phyloP scores from a whole-genome alignment of 495 filamentous ascomycete species.

The Pyrenula massariospora region DNA sequence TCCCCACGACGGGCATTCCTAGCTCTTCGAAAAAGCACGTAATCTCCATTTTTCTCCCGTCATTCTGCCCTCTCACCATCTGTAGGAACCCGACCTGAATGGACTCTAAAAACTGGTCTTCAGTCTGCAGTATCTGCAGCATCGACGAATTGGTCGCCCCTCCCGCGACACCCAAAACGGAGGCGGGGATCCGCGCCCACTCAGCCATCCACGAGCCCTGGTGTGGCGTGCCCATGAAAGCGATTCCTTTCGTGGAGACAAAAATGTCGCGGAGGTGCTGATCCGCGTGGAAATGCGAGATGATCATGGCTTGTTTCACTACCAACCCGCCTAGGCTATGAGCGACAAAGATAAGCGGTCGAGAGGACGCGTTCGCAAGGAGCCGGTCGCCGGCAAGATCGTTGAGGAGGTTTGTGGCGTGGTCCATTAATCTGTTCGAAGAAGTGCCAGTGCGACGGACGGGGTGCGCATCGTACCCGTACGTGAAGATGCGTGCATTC shows the following conservation, averaged over 20 bases:
- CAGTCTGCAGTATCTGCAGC: constrained; percentile 7
- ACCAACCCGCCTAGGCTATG: constrained; percentile 15
- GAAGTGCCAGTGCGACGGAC: constrained; percentile 4
- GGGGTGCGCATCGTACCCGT: constrained; percentile 20
- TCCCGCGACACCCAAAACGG: constrained; percentile 8
- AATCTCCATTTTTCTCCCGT: constrained; percentile 6
- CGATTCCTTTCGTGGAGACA: constrained; percentile 19
- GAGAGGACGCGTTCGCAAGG: constrained; percentile 5
- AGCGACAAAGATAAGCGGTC: constrained; percentile 10
- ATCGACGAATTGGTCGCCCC: constrained; percentile 10
- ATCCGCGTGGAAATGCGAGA: constrained; percentile 3
- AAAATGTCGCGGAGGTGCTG: constrained; percentile 17
- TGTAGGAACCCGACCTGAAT: constrained; percentile 9
- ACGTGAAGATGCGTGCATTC: constrained; percentile 16
- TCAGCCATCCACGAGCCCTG: constrained; percentile 19
- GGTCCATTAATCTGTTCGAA: constrained; percentile 5
- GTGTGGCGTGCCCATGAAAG: constrained; percentile 32
- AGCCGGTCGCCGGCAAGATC: constrained; percentile 4
- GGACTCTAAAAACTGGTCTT: constrained; percentile 10
- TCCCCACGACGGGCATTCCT: constrained; percentile 1
- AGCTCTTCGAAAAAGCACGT: constrained; percentile 18
- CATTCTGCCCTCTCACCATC: constrained; percentile 5
- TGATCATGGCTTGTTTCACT: constrained; percentile 11
- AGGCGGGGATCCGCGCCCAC: constrained; percentile 13
- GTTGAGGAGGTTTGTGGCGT: constrained; percentile 6